Base-by-base conservation (phyloP, 1,284 basidiomycete species). In the Boletellus deceptivus region DNA sequence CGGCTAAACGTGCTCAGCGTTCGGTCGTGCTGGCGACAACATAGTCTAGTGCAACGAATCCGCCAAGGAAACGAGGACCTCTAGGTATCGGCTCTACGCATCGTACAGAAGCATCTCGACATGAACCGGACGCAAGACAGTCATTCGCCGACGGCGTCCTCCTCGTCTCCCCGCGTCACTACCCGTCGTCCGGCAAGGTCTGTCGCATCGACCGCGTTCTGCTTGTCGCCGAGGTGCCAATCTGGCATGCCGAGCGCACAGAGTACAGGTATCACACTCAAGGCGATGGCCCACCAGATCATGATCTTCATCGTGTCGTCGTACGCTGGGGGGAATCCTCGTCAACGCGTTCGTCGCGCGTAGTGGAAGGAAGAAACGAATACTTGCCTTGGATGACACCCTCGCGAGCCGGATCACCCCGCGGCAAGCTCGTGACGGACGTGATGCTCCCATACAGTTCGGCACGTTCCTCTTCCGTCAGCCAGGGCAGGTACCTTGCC, bases 371-470 rank as follows among this genome's bases (percentile, higher is more conserved):
- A 8, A 9, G 25, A 25, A 25, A 25, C 25, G 25, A 25, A 25
- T 6, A 60, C 65, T n/a, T 37, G 70, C 72, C 72, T 43, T 39
- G 50, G 46, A 80, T 77, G 16, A 75, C 77, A 44, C 79, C 80
- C 37, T 74, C 61, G 10, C 80, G 70, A 39, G 76, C 70, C 4
- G 77, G 76, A 53, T 77, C 67, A 35, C 70, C 71, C 17, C 63
- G 62, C 5, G 75, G 70, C 51, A 67, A 73, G 35, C 59, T 44
- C 9, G 66, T 68, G 41, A 78, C 76, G 44, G 59, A 59, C 29
- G 71, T 75, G 61, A 79, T 77, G 41, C 67, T 70, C 8, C 76
- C 76, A 52, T 73, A 80, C 22, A 76, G 57, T 48, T 54, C 53
- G 3, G 54, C 65, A 16, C 67, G 65, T 48, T 68, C 52, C 5